Evolutionary conservation across 495 filamentous ascomycete genomes (phyloP).

Genomic region (Penicillium turbatum): DNA sequence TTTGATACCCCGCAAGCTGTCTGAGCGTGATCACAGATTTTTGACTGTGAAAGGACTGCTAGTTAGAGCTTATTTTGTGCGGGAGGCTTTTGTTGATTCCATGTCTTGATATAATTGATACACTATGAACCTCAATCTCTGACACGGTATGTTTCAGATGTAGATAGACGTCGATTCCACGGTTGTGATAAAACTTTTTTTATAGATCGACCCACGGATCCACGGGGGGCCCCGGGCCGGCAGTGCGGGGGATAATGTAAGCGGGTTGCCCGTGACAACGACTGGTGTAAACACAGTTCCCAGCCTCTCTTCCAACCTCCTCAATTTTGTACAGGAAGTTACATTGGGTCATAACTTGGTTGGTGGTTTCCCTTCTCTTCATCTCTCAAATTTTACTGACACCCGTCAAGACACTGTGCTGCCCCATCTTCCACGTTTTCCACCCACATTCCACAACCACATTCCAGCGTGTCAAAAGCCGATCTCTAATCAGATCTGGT

Average conservation of each 20-base stretch:
- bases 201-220: slow-evolving; percentile 8
- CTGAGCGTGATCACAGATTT: slow-evolving; percentile 4
- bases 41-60: not conserved
- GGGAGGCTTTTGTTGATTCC: not conserved
- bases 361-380: slow-evolving; percentile 8
- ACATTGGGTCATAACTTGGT: slow-evolving; percentile 12
- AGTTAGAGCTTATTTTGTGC: not conserved
- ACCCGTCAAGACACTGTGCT: not conserved
- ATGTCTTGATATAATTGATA: not conserved
- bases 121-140: not conserved
- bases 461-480: slow-evolving; percentile 5
- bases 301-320: slow-evolving; percentile 48
- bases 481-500: slow-evolving; percentile 7
- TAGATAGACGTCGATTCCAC: not conserved
- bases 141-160: not conserved
- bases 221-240: not conserved
- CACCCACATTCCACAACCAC: slow-evolving; percentile 2
- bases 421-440: not conserved
- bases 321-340: slow-evolving; percentile 25
- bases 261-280: slow-evolving; percentile 22
- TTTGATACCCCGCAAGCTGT: slow-evolving; percentile 10
- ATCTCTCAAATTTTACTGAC: slow-evolving; percentile 7
- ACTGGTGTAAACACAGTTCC: slow-evolving; percentile 30
- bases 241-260: slow-evolving; percentile 4
- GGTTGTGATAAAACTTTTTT: not conserved